These are phyloP conservation scores for Astragalus glycyphyllos DNA, from an alignment of 306 rosid genomes.

Conservation along the genomic window DNA sequence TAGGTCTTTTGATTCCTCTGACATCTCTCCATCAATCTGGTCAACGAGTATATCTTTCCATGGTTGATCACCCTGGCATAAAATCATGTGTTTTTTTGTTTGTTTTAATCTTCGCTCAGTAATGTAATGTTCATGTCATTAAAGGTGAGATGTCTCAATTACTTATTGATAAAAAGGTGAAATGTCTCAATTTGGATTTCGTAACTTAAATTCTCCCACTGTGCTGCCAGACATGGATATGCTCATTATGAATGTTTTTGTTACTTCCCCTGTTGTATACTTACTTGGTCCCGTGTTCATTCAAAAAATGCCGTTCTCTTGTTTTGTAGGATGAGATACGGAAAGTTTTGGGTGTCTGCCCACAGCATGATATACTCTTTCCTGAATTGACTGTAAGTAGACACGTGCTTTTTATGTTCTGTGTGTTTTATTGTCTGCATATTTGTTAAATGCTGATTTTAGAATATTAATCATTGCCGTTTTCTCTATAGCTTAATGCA, in stretches of 20 bases:
- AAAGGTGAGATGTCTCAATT: constrained; percentile 1
- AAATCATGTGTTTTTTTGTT: no score
- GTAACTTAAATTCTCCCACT: constrained; percentile 1
- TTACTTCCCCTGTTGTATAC: constrained; percentile 24
- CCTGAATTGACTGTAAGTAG: constrained; percentile 87
- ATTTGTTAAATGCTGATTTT: constrained; percentile 37
- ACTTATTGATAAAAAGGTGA: no score
- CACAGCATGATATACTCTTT: constrained; percentile 92
- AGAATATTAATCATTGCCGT: constrained; percentile 16
- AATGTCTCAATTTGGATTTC: constrained; percentile 21
- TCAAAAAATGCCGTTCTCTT: constrained; percentile 31
- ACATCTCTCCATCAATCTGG: no score
- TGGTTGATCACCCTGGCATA: no score
- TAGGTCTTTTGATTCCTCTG: no score
- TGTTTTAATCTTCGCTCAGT: no score
- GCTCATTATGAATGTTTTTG: neutral
- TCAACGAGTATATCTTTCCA: no score
- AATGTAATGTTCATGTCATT: neutral
- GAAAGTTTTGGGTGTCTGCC: constrained; percentile 93
- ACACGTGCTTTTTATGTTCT: constrained; percentile 36
- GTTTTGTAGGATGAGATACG: constrained; percentile 90
- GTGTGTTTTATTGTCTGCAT: constrained; percentile 14
- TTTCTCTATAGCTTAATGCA: constrained; percentile 23
- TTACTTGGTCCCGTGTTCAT: constrained; percentile 35
- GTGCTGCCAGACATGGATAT: constrained; percentile 15